Evolutionary conservation across 1,139 yeast genomes (phyloP).

Genomic region (Saccharomyces uvarum): DNA sequence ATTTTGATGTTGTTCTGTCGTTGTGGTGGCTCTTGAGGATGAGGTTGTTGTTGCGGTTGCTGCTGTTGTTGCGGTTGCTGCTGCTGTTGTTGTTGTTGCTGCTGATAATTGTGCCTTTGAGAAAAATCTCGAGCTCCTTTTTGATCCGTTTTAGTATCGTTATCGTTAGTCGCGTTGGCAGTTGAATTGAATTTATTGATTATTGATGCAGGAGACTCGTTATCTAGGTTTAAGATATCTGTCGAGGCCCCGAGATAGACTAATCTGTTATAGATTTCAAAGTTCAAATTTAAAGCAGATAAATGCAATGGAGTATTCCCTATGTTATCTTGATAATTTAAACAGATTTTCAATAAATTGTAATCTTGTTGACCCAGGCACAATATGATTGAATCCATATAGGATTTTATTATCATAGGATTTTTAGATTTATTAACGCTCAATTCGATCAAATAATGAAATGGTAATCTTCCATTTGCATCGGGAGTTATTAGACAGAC

Average conservation of each 20-base stretch:
- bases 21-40: neutral
- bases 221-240: constrained; percentile 24
- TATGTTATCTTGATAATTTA: constrained; percentile 60
- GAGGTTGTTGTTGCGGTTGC: constrained; percentile 2
- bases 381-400: constrained; percentile 35
- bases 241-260: constrained; percentile 29
- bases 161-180: constrained; percentile 3
- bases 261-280: constrained; percentile 28
- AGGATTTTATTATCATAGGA: constrained; percentile 33
- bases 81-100: constrained; percentile 8
- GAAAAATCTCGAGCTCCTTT: constrained; percentile 2
- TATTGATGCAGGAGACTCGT: constrained; percentile 29
- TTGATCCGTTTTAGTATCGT: constrained; percentile 4
- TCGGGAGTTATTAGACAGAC: constrained; percentile 68
- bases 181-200: constrained; percentile 32
- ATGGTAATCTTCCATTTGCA: constrained; percentile 61
- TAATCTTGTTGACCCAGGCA: constrained; percentile 33
- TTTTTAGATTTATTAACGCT: constrained; percentile 46
- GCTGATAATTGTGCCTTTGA: constrained; percentile 5
- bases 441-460: constrained; percentile 64
- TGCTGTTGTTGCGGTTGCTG: constrained; percentile 3
- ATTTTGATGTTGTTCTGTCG: neutral
- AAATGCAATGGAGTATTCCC: constrained; percentile 67
- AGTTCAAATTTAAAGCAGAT: constrained; percentile 37
- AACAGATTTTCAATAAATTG: constrained; percentile 50